Base-by-base conservation (phyloP, 805 yeast species). In the Blastobotrys parvus region DNA sequence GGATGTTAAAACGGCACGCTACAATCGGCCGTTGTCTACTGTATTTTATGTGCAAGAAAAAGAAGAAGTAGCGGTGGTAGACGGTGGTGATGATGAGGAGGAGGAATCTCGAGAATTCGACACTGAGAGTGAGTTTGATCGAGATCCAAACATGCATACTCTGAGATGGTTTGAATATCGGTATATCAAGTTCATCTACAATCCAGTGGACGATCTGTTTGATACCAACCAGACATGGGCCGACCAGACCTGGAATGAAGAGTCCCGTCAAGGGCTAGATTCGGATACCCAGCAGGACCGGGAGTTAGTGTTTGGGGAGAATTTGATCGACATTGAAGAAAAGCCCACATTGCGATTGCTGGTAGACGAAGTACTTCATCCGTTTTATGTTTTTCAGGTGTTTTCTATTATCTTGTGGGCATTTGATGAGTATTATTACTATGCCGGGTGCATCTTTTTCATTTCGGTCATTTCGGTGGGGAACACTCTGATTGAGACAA, bases 331-430 rank as follows among this genome's bases (percentile, higher is more conserved):
- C 44, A 76, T 92, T 52, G 77, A 77, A 42, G 90, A 83, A 45
- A 90, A 88, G 48, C 59, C 89, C 0, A 66, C 77, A 1, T 27
- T 66, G 0, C 77, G 78, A 57, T 70, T 92, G 36, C 68, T 92
- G 29, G 68, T 82, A 20, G 94, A 87, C 56, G 98, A 92, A 60
- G 86, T 88, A 0, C 65, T 92, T 34, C 97, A 92, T 61, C 99
- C 99, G 0, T 92, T 92, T 59, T 92, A 92, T 60, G 74, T 94
- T 35, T 92, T 92, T 60, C 99, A 92, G 66, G 80, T 90, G 1
- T 90, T 90, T 58, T 88, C 97, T 2, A 83, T 92, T 44, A 65
- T 89, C 25, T 67, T 92, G 36, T 92, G 99, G 99, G 72, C 87
- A 8, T 75, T 87, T 13, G 99, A 92, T 61, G 82, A 84, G 53